Percentiles rank a stretch among this genome's conserved stretches.
These are phyloP conservation scores for Knoxdaviesia proteae DNA, from an alignment of 2,329 filamentous ascomycete species.

Conservation along the genomic window DNA sequence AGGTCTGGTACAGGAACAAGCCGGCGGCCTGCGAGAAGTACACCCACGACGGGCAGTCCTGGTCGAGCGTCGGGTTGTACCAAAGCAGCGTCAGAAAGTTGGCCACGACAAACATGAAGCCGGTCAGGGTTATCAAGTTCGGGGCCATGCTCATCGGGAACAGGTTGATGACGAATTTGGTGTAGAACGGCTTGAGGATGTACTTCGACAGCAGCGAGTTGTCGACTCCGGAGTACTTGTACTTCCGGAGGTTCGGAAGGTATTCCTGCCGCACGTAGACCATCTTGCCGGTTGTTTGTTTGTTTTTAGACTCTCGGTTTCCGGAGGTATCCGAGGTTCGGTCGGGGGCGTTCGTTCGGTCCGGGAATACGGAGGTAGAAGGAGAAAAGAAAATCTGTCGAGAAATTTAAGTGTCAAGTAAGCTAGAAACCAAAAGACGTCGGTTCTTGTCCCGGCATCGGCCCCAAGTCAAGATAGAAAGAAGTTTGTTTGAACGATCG, in stretches of 20 bases:
- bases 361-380: not conserved
- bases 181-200: conserved; percentile 95
- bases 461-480: no score
- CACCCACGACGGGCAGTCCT: conserved; percentile 87
- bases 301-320: no score
- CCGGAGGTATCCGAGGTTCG: not conserved
- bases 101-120: conserved; percentile 71
- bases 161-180: conserved; percentile 75
- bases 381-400: no score
- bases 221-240: conserved; percentile 90
- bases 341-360: not conserved
- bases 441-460: no score
- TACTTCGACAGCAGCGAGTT: conserved; percentile 79
- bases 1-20: conserved; percentile 91
- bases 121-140: conserved; percentile 71
- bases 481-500: no score
- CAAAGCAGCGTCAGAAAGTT: conserved; percentile 86
- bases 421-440: no score
- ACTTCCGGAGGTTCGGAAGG: conserved; percentile 72
- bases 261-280: conserved; percentile 88
- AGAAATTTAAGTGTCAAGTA: no score
- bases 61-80: conserved; percentile 87
- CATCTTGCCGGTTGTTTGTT: conserved; percentile 29
- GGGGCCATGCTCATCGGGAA: conserved; percentile 93
- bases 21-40: conserved; percentile 82